Base-by-base conservation (phyloP, 768 basidiomycete genomes). In the Kwoniella botswanensis region DNA sequence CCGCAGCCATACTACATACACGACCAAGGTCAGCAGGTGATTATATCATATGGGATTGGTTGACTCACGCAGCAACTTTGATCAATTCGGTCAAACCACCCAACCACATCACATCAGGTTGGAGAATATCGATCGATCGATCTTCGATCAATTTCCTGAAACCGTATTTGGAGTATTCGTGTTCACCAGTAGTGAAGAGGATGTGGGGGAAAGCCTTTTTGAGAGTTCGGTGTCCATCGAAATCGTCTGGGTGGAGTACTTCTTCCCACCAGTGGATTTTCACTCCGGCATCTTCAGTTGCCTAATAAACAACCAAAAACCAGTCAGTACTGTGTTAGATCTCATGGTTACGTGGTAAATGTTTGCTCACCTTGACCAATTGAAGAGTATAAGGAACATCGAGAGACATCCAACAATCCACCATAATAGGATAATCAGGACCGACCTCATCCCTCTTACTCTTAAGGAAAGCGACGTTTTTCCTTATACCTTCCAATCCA, bases 231-330 rank as follows among this genome's bases (percentile, higher is more conserved):
- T 83, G 83, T 52, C 83, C 83, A 65, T 83, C 83, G 71, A 84
- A 82, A 78, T 84, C 84, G 61, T 84, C 84, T 15, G 84, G 84
- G 74, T 84, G 83, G 24, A 84, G 77, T 44, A 79, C 76, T 67
- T 84, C 84, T 68, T 85, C 85, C 84, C 83, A 85, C 85, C 84
- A 85, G 73, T 83, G 73, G 75, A 85, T 84, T 60, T 84, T 77
- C 65, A 85, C 81, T n/a, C 79, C 79, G 67, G 81, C 82, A 56
- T 84, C 78, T 63, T 82, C 81, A 22, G 57, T 22, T 26, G 73
- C 76, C 65, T 72, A 22, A 26, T 26, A 26, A 26, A 26, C 26
- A 26, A 26, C 26, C 26, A 26, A 26, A 2, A 2, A 26, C 26
- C 26, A 26, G 26, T 26, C 3, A 26, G 26, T 26, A 26, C 26